Evolutionary conservation across 148 eudicot species (phyloP).

Genomic region (Dysphania ambrosioides): DNA sequence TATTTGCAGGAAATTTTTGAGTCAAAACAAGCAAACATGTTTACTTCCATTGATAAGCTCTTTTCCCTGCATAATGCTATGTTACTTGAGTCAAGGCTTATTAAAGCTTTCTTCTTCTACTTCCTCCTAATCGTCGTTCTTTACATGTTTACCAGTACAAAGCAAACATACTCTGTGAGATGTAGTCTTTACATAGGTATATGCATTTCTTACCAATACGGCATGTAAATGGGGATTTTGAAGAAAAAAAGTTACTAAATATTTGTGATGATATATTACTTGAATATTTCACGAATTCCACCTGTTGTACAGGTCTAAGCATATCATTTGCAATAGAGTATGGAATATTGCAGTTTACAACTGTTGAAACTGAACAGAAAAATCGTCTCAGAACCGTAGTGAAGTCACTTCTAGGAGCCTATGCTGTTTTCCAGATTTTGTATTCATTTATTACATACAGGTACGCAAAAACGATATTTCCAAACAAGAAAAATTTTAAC

Average conservation of each 20-base stretch:
- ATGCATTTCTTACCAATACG: conserved; percentile 12
- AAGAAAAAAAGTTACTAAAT: background rate
- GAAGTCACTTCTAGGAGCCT: conserved; percentile 38
- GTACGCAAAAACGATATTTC: conserved; percentile 21
- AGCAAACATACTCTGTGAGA: conserved; percentile 64
- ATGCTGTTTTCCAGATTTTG: conserved; percentile 38
- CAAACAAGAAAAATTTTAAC: background rate
- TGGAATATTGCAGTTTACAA: conserved; percentile 35
- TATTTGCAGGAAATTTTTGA: conserved; percentile 74
- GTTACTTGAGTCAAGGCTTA: conserved; percentile 60
- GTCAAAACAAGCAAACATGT: conserved; percentile 79
- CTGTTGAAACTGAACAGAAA: conserved; percentile 39
- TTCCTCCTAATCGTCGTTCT: conserved; percentile 42
- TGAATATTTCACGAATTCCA: background rate
- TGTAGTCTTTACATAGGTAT: conserved; percentile 76
- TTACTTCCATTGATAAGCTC: conserved; percentile 68
- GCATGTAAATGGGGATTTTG: no score
- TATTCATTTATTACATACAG: conserved; percentile 64
- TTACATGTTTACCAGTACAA: conserved; percentile 75
- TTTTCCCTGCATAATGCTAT: conserved; percentile 73
- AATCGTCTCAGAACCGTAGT: conserved; percentile 33
- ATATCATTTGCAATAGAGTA: conserved; percentile 50
- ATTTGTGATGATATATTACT: background rate
- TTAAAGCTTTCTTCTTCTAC: conserved; percentile 59
- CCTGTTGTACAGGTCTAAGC: conserved; percentile 32